Conservation (phyloP, 805 yeast species). For the Starmera pachycereana region DNA sequence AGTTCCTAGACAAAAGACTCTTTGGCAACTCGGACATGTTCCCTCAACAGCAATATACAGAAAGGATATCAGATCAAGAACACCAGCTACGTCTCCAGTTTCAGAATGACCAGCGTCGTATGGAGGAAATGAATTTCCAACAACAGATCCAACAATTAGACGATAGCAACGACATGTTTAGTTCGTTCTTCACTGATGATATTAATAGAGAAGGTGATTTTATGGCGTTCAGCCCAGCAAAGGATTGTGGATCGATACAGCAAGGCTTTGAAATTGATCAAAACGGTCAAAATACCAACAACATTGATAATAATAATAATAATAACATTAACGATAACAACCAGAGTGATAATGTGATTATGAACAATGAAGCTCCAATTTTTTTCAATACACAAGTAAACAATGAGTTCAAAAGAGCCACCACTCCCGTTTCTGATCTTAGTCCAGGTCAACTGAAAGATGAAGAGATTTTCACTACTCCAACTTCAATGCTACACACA, state of each 20-base stretch:
- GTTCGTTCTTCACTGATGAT: neutral
- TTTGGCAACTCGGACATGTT: constrained; percentile 9
- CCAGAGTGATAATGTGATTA: constrained; percentile 1
- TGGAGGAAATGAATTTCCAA: no score
- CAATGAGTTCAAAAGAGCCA: no score
- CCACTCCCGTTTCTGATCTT: no score
- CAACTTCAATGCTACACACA: neutral
- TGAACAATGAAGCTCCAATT: neutral
- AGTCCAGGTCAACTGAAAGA: constrained; percentile 4
- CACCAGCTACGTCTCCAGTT: no score
- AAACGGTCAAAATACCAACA: neutral
- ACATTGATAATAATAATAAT: neutral
- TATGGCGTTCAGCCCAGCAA: neutral
- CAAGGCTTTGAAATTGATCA: no score
- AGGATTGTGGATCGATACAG: no score
- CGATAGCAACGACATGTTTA: neutral
- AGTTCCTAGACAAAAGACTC: constrained; percentile 16
- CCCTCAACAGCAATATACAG: no score
- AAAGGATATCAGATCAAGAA: no score
- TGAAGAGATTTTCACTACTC: constrained; percentile 16
- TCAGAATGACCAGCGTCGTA: no score
- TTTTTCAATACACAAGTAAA: no score
- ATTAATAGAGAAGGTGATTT: neutral
- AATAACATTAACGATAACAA: neutral
- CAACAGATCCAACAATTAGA: no score